A percentile compares a stretch with the other conserved stretches of the same genome.
phyloP scores from a whole-genome alignment of 805 yeast species.

The Barnettozyma sucrosica region DNA sequence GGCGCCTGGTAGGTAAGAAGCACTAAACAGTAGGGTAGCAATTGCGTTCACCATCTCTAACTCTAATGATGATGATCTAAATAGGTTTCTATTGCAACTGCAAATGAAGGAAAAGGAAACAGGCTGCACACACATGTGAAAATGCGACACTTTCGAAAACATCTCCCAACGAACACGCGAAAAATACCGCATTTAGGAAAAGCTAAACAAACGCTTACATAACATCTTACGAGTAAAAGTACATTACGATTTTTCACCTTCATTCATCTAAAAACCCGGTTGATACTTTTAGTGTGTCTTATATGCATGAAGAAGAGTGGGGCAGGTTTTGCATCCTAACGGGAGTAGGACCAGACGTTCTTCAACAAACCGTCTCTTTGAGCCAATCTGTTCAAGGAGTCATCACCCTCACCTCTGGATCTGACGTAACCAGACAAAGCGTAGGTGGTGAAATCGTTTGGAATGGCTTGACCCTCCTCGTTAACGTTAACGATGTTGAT shows the following conservation, averaged over 20 bases:
- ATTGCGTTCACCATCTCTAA: slow-evolving; percentile 29
- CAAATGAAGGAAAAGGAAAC: no score
- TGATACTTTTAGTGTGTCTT: not conserved
- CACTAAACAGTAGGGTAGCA: slow-evolving; percentile 43
- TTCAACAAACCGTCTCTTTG: slow-evolving; percentile 97
- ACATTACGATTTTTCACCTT: slow-evolving; percentile 5
- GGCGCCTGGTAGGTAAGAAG: slow-evolving; percentile 53
- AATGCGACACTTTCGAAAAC: not conserved
- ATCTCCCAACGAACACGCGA: slow-evolving; percentile 1
- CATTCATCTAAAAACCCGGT: slow-evolving; percentile 1
- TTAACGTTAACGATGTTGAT: slow-evolving; percentile 98
- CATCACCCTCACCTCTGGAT: slow-evolving; percentile 99
- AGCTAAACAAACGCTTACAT: slow-evolving; percentile 1
- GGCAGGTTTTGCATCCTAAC: slow-evolving; percentile 41
- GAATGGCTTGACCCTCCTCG: slow-evolving; percentile 90
- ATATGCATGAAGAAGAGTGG: not conserved
- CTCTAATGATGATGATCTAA: not conserved
- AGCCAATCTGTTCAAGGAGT: slow-evolving; percentile 98
- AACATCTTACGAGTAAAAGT: not conserved
- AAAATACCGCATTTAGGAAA: slow-evolving; percentile 2
- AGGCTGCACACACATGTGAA: not conserved
- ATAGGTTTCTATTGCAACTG: not conserved
- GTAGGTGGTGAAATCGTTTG: slow-evolving; percentile 88
- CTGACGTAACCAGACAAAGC: slow-evolving; percentile 97
- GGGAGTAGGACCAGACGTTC: slow-evolving; percentile 94